Evolutionary conservation across 176 grass and related monocot genomes (phyloP), one percentile per base, ranked within the genome.

Genomic region (Areca catechu): DNA sequence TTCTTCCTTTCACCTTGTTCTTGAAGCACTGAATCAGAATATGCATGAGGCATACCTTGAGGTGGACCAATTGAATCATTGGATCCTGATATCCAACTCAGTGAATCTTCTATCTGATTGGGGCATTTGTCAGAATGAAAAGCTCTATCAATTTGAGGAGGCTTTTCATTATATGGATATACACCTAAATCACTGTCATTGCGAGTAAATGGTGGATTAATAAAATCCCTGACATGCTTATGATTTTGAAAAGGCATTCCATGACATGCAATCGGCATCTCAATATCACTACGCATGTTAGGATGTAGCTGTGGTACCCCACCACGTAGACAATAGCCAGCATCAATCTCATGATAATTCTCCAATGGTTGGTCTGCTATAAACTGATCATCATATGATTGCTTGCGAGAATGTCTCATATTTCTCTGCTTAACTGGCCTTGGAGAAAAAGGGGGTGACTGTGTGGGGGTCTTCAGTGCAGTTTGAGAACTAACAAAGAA

Each of bases 21-120:
- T 27, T 82, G 79, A 51, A 88, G 20, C 63, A 82, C 55, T 67
- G 93, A 80, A 66, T 92, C 78, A 1, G 93, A 92, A n/a, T 61
- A 85, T 57, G 74, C 74, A 88, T 83, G 86, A 49, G 77, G 61
- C 77, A 86, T 82, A 51, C 78, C 69, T 59, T 68, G 57, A 78
- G 60, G 57, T 71, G 72, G 59, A 12, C 51, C 58, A 54, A 30
- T 16, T 56, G 57, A 68, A 24, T 73, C 85, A 57, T 77, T 69
- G 24, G 66, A 50, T 16, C 52, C 65, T 66, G 73, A 25, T 48
- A 66, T 49, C 70, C 28, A 48, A 54, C 53, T 56, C 65, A 58
- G 25, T 14, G 15, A 53, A 58, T 50, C 78, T n/a, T 71, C 60
- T 28, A 53, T 25, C 70, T 74, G 65, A 61, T 65, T 5, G 15